Base-by-base conservation (phyloP, 1,139 yeast species). In the Kodamaea ohmeri region DNA sequence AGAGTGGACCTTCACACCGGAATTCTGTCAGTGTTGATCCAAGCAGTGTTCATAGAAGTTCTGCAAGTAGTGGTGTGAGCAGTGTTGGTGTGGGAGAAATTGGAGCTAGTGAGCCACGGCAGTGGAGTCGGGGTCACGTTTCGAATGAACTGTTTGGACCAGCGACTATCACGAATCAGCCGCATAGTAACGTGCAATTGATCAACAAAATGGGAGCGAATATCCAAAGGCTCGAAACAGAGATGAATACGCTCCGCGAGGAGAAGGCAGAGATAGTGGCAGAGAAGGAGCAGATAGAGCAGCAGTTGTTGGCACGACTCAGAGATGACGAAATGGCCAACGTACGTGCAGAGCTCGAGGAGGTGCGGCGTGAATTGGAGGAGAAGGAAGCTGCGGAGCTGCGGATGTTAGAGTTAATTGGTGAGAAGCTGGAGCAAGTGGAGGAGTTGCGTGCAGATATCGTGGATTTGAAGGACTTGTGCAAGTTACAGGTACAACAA, bases 361-460 rank as follows among this genome's bases (percentile, higher is more conserved):
- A 49, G 8, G 57, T 78, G 21, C 60, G 67, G 33, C 42, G 42
- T 2, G 66, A 73, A 36, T 55, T 78, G 4, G 61, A 54, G 1
- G 60, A 56, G 3, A 60, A 77, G 36, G 56, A 65, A n/a, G 51
- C 51, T 3, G 68, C 69, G 32, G 73, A 80, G 39, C 81, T 78
- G 40, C 73, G 82, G 3, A 78, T 92, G 44, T 63, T 90, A 43
- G 87, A 83, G 50, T 61, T 88, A 46, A 71, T 90, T 14, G 97
- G 97, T 4, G 97, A 90, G 52, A 89, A 90, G 56, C 76, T 89
- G 11, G 98, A 94, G 57, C 74, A 72, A 47, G 92, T 87, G 5
- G 86, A 82, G 40, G 98, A 92, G 60, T 68, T 94, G 37, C 72
- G 73, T 47, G 96, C 95, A 4, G 99, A 92, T 55, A 92, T 94